Evolutionary conservation across 257 asterid species (phyloP), one percentile per base, ranked within the genome.

Genomic region (Primulina huaijiensis): DNA sequence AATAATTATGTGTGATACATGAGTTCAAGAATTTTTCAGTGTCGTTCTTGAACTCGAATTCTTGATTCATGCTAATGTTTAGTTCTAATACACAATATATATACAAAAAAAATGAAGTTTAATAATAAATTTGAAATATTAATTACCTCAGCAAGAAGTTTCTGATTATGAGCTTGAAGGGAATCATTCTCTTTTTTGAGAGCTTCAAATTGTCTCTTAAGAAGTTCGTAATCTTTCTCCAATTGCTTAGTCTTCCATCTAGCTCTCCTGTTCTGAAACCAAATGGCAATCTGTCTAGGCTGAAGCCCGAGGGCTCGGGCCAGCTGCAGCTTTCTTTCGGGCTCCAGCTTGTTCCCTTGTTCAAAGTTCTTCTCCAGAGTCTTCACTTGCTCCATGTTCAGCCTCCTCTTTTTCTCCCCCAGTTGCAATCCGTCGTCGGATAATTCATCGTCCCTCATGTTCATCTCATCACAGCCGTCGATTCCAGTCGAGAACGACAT

Each of bases 231-330:
- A 43, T 86, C 91, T 34, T 76, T 86, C 78, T 86, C 91, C 72
- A 86, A 40, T 17, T 86, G 91, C 78, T 86, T 86, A 0, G 87
- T 86, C 59, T 86, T 86, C 91, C 91, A 86, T 1, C 91, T 68
- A 1, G 91, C 91, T 72, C 91, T 75, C 30, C 91, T 74, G 68
- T 86, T 86, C 56, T 86, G 91, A 52, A 86, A 86, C 91, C 91
- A 86, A 9, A 86, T 86, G 8, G 91, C 91, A 0, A 86, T 70
- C 74, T 86, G 91, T 25, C 91, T 68, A 6, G 91, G 91, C 80
- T 83, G 88, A 46, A 86, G 80, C 75, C 92, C 92, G 30, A 86
- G 86, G 53, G 87, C 86, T 52, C 89, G 74, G 10, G 89, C 87
- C 60, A 86, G 86, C 75, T 84, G 86, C 79, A 81, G 75, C 75